phyloP scores from a whole-genome alignment of 139 green algal species.

The Asterochloris erici region DNA sequence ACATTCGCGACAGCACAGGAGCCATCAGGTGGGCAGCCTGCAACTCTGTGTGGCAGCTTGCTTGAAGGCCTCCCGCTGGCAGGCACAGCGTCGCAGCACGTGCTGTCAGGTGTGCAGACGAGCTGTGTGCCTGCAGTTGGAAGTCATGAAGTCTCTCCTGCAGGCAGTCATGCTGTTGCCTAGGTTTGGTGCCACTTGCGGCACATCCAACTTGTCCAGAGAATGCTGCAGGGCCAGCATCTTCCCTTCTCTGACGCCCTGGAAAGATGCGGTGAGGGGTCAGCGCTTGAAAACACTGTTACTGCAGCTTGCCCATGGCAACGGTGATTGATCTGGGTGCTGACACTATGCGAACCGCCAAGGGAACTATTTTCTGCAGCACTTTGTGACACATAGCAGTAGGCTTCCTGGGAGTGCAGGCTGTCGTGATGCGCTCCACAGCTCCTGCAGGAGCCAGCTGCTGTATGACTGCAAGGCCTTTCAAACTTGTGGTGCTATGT shows the following conservation, averaged over 20 bases:
- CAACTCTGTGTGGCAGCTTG: background rate
- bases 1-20: background rate
- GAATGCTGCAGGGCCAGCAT: constrained; percentile 17
- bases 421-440: too few species aligned
- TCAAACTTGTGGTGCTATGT: too few species aligned
- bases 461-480: too few species aligned
- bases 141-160: background rate
- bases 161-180: too few species aligned
- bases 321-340: too few species aligned
- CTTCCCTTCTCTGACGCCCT: constrained; percentile 40
- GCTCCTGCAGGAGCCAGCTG: too few species aligned
- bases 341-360: too few species aligned
- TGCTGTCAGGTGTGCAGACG: background rate
- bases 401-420: too few species aligned
- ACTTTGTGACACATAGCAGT: too few species aligned
- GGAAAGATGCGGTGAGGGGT: constrained; percentile 69
- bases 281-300: too few species aligned
- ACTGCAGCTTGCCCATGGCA: too few species aligned
- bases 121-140: background rate
- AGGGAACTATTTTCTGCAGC: too few species aligned
- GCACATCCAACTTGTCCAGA: background rate
- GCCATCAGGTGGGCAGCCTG: background rate
- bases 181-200: background rate
- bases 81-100: background rate
- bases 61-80: background rate